Conservation (phyloP, 2,329 filamentous ascomycete species). For the Pyrenophora graminea region DNA sequence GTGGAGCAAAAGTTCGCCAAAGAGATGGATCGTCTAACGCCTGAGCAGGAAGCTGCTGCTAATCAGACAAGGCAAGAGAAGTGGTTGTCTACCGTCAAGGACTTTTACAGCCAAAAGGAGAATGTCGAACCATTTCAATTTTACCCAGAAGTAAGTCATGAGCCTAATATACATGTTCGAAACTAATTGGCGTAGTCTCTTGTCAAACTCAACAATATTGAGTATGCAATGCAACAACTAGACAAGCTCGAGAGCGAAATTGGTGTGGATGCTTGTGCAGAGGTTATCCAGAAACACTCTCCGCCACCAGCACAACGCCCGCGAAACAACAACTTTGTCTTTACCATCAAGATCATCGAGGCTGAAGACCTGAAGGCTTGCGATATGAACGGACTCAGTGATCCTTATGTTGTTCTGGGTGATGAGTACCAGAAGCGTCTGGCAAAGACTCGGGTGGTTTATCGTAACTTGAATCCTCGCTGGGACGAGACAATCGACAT, state of each 20-base stretch:
- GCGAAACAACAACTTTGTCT: conserved; percentile 86
- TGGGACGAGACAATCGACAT: conserved; percentile 99
- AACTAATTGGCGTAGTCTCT: conserved; percentile 67
- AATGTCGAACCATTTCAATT: conserved; percentile 97
- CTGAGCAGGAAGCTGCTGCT: conserved; percentile 79
- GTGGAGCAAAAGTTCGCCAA: conserved; percentile 82
- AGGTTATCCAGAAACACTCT: conserved; percentile 74
- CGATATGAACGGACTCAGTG: conserved; percentile 89
- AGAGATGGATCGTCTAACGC: conserved; percentile 91
- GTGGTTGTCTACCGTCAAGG: conserved; percentile 90
- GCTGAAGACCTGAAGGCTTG: conserved; percentile 98
- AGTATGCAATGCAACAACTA: conserved; percentile 89
- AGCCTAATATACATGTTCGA: background rate
- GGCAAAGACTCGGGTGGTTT: conserved; percentile 90
- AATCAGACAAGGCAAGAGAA: conserved; percentile 86
- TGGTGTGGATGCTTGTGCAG: conserved; percentile 88
- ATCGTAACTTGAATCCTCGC: conserved; percentile 85
- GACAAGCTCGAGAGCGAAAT: conserved; percentile 88
- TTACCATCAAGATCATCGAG: conserved; percentile 98
- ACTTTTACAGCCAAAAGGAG: conserved; percentile 88
- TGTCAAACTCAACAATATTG: conserved; percentile 96
- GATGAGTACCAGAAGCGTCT: conserved; percentile 98
- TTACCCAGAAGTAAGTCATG: conserved; percentile 75
- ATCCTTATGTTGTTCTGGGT: conserved; percentile 94
- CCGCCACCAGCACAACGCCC: conserved; percentile 71